phyloP scores from a whole-genome alignment of 352 stramenopile species.

The Aphanomyces stellatus region DNA sequence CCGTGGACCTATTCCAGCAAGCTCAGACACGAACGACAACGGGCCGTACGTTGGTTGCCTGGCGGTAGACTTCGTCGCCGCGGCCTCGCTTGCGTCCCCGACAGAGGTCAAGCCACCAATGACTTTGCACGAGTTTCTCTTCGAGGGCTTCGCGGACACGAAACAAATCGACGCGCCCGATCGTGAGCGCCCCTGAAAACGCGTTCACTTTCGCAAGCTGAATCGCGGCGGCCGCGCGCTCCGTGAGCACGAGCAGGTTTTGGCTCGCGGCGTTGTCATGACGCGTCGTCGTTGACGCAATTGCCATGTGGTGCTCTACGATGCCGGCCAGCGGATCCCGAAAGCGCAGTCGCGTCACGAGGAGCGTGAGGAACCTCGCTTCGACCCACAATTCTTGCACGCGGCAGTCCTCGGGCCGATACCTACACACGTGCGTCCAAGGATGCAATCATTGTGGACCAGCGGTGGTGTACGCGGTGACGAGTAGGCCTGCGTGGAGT shows the following conservation, averaged over 20 bases:
- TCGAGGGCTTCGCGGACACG: slow-evolving; percentile 44
- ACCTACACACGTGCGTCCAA: neutral
- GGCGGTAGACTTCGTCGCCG: slow-evolving; percentile 61
- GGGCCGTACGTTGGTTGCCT: slow-evolving; percentile 25
- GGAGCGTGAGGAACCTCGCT: slow-evolving; percentile 50
- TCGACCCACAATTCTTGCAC: slow-evolving; percentile 50
- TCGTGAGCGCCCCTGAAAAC: slow-evolving; percentile 58
- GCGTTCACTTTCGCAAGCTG: slow-evolving; percentile 53
- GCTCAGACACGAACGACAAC: no score
- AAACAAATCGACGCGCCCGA: slow-evolving; percentile 61
- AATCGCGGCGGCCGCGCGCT: slow-evolving; percentile 35
- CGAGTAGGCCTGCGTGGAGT: neutral
- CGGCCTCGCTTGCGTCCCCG: slow-evolving; percentile 49
- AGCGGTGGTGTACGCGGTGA: slow-evolving; percentile 1
- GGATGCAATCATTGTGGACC: neutral
- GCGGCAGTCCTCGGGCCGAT: neutral
- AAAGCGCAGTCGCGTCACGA: slow-evolving; percentile 24
- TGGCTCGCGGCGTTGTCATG: slow-evolving; percentile 11
- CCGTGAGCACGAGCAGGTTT: slow-evolving; percentile 16
- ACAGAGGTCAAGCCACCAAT: slow-evolving; percentile 51
- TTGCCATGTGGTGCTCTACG: slow-evolving; percentile 18
- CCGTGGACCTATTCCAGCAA: slow-evolving; percentile 38
- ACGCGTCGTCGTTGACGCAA: neutral
- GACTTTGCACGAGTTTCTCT: slow-evolving; percentile 42
- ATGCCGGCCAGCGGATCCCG: neutral